These are phyloP conservation scores for Cryptococcus sp. DNA, from an alignment of 1,284 basidiomycete genomes.

Conservation along the genomic window DNA sequence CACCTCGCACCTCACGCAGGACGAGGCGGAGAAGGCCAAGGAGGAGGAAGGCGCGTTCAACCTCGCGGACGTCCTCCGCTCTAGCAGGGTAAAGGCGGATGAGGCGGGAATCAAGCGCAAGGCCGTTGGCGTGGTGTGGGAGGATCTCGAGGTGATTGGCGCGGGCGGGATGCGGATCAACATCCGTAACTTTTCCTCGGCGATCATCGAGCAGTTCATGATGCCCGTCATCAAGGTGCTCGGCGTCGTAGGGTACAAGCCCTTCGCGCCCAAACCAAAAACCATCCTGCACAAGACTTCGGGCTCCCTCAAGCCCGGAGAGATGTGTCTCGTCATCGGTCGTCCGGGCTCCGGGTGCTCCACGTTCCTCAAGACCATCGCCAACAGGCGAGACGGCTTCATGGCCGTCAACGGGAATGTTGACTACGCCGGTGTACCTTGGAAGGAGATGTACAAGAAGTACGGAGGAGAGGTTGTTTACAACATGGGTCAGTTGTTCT, in stretches of 20 bases:
- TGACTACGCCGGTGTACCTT: conserved; percentile 57
- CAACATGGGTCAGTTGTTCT: conserved; percentile 44
- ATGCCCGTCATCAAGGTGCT: conserved; percentile 45
- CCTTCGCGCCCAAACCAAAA: conserved; percentile 54
- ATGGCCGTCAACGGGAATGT: conserved; percentile 56
- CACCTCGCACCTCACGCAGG: conserved; percentile 17
- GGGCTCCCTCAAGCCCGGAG: conserved; percentile 67
- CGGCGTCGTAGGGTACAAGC: conserved; percentile 40
- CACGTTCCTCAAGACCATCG: conserved; percentile 55
- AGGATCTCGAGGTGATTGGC: conserved; percentile 61
- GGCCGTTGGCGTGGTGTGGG: conserved; percentile 62
- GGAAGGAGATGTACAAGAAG: conserved; percentile 53
- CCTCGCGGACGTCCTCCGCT: conserved; percentile 68
- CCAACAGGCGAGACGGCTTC: conserved; percentile 55
- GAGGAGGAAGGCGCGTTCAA: conserved; percentile 38
- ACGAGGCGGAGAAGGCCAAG: conserved; percentile 39
- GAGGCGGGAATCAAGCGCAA: conserved; percentile 74
- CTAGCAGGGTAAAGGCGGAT: conserved; percentile 64
- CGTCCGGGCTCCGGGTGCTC: conserved; percentile 52
- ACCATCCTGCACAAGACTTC: conserved; percentile 57
- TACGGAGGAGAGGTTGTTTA: conserved; percentile 45
- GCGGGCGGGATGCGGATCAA: conserved; percentile 65
- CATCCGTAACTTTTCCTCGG: conserved; percentile 55
- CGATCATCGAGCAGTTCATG: conserved; percentile 52
- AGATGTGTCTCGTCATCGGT: conserved; percentile 58